Evolutionary conservation across 768 basidiomycete species (phyloP), one percentile per base, ranked within the genome.

Genomic region (Naganishia vaughanmartiniae): DNA sequence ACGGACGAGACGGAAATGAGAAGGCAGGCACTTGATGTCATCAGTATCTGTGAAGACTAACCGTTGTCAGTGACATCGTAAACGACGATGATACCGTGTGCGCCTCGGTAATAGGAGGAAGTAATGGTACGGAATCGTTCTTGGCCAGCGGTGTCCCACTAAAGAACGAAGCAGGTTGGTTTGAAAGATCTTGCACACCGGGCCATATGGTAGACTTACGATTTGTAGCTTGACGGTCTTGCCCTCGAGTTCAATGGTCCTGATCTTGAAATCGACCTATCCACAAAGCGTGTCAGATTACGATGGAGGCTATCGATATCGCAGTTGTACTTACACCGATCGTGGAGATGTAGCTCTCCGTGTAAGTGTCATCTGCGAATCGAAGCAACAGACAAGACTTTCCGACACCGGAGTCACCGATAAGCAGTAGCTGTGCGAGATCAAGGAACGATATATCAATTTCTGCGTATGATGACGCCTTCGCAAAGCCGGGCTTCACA

Each of bases 121-220:
- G 96, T 98, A 81, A 99, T 98, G 24, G 96, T 97, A 79, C 95
- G 86, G 85, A 97, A 97, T 31, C 94, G 90, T 84, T 99, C 96
- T 84, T 98, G 95, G 36, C 96, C 96, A 68, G 95, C 94, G 71
- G 95, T 99, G 81, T 98, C 95, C 95, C 95, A 98, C 94, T 98
- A 77, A 66, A 67, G n/a, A 30, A 39, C 26, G 31, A 66, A 60
- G 31, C 19, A 31, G 4, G 19, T 31, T 51, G 24, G 33, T 17
- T 19, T 19, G 30, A 14, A 24, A 4, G 3, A 12, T 57, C 57
- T 69, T 34, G 24, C 17, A 31, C 45, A 5, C 45, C 31, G 11
- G 42, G 19, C 15, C 24, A 46, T 26, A 9, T 24, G n/a, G n/a
- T 17, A 28, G 26, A 86, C 91, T 75, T 74, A 95, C 94, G 81